Base-by-base conservation (phyloP, 2,329 filamentous ascomycete species). In the Xenosphaeropsis pyriputrescens region DNA sequence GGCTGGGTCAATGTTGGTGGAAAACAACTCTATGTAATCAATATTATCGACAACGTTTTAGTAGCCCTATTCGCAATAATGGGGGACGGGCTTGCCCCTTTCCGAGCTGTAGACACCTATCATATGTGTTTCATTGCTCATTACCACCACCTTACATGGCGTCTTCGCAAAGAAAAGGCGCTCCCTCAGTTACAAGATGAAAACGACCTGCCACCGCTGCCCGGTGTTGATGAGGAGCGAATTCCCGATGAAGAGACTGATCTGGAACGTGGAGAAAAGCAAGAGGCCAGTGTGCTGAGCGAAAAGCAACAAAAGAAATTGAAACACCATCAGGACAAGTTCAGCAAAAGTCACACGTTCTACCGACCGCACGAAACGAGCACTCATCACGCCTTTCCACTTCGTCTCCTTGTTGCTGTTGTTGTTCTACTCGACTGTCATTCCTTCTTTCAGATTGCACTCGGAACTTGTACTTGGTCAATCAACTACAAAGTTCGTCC, bases 321-420 rank as follows among this genome's bases (percentile, higher is more conserved):
- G 8, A 67, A 77, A 36, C 78, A 91, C 52, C 85, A 93, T 50
- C 80, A 88, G 51, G 69, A 66, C 47, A 89, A 88, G 50, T 81
- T 91, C 50, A 70, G 79, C 51, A 85, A 80, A 47, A 85, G 79
- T 0, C 85, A 93, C 55, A 86, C 81, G 5, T 93, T 89, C 57
- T 93, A 93, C 65, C 88, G 88, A 50, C 84, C 85, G 0, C 80
- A 93, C 56, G 85, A 93, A 57, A 93, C 85, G 0, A 66, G 74
- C 26, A 93, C 85, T 0, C 85, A 93, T 53, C 68, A 75, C 52
- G 79, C 85, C 0, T 93, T 93, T 43, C 83, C 85, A 0, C 63
- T 88, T 1, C 68, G 70, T 22, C 65, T 85, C 5, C 73, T 93
- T 22, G 68, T 91, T 29, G 75, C 81, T 40, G 77, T 89, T 41